phyloP scores from a whole-genome alignment of 2,329 filamentous ascomycete genomes.

The Sarocladium kiliense region DNA sequence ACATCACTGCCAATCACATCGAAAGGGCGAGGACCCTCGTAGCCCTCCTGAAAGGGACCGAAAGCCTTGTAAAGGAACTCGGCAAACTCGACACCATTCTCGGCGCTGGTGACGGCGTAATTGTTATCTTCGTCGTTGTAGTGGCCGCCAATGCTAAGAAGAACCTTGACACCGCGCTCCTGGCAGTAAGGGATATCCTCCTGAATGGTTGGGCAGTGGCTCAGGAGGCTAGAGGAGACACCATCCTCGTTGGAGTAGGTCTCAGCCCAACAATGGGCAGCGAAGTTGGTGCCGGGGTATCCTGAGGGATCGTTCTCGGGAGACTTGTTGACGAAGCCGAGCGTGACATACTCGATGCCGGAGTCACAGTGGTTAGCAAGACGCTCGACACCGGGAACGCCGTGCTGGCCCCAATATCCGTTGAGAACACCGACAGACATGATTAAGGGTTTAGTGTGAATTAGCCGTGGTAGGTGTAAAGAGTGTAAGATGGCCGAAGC shows the following conservation, averaged over 20 bases:
- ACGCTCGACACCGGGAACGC: constrained; percentile 17
- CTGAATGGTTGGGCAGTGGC: constrained; percentile 29
- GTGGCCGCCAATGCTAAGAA: constrained; percentile 36
- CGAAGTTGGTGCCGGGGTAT: constrained; percentile 35
- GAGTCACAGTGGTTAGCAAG: constrained; percentile 30
- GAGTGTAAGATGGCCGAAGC: constrained; percentile 30
- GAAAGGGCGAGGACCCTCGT: constrained; percentile 32
- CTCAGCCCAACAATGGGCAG: constrained; percentile 29
- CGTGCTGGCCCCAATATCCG: constrained; percentile 36
- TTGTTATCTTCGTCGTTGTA: constrained; percentile 20
- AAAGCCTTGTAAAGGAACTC: constrained; percentile 33
- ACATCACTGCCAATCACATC: constrained; percentile 20
- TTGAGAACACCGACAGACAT: constrained; percentile 27
- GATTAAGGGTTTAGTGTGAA: constrained; percentile 20
- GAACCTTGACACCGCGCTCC: constrained; percentile 34
- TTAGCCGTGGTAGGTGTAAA: constrained; percentile 15
- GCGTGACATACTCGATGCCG: constrained; percentile 30
- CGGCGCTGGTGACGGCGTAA: constrained; percentile 25
- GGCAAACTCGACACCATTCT: constrained; percentile 30
- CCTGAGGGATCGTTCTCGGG: constrained; percentile 29
- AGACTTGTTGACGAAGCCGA: constrained; percentile 32
- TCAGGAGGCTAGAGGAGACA: constrained; percentile 24
- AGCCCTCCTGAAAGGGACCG: constrained; percentile 27
- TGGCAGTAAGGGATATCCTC: constrained; percentile 37
- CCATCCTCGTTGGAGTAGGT: constrained; percentile 19